Percentiles rank a stretch among this genome's conserved stretches.
These are phyloP conservation scores for Pythium periplocum DNA, from an alignment of 352 stramenopile genomes.

Conservation along the genomic window DNA sequence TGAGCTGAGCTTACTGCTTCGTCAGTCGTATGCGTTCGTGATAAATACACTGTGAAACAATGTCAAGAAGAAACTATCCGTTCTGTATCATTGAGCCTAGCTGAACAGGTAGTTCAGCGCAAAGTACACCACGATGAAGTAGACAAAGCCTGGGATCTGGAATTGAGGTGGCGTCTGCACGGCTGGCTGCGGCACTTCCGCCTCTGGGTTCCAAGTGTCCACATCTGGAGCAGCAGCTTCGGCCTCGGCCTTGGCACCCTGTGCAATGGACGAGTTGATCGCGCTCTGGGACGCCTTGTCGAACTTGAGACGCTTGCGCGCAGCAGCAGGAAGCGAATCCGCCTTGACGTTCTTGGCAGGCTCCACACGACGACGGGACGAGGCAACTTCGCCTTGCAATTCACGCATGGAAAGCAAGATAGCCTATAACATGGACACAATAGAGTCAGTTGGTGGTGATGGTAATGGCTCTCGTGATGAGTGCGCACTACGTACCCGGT, in stretches of 20 bases:
- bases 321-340: constrained; percentile 44
- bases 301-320: constrained; percentile 59
- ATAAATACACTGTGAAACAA: constrained; percentile 2
- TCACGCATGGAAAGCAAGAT: constrained; percentile 76
- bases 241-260: constrained; percentile 6
- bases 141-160: constrained; percentile 60
- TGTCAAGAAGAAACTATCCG: not conserved
- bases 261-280: constrained; percentile 10
- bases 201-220: constrained; percentile 18
- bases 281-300: constrained; percentile 29
- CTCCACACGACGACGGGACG: constrained; percentile 42
- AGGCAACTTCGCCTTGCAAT: constrained; percentile 74
- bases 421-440: constrained; percentile 21
- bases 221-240: constrained; percentile 7
- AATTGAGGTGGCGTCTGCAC: constrained; percentile 44
- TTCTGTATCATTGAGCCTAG: constrained; percentile 11
- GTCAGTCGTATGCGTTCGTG: not conserved
- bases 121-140: constrained; percentile 65
- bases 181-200: constrained; percentile 36
- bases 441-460: no score
- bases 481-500: constrained; percentile 34
- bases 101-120: constrained; percentile 65
- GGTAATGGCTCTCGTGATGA: not conserved
- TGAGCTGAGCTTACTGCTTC: not conserved
- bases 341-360: constrained; percentile 34